phyloP scores from a whole-genome alignment of 192 early-diverging fungal genomes.

The Umbelopsis vinacea region DNA sequence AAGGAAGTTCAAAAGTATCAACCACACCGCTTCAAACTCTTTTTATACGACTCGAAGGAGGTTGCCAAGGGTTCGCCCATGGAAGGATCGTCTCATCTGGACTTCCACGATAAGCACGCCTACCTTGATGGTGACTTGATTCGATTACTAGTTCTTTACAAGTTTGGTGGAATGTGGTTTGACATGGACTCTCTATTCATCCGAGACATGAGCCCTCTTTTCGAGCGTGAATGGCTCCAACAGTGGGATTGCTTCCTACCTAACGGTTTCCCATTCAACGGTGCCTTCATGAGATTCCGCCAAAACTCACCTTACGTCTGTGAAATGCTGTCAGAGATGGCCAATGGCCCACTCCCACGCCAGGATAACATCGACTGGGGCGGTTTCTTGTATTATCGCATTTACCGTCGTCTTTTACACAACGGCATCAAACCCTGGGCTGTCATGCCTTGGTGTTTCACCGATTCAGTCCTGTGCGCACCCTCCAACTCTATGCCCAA shows the following conservation, averaged over 20 bases:
- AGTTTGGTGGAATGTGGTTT: constrained; percentile 54
- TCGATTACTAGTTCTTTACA: constrained; percentile 45
- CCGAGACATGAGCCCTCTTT: constrained; percentile 44
- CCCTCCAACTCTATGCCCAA: constrained; percentile 49
- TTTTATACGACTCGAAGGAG: constrained; percentile 30
- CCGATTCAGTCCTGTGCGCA: constrained; percentile 42
- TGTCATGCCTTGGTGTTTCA: constrained; percentile 51
- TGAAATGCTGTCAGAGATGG: constrained; percentile 47
- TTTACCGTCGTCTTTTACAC: constrained; percentile 43
- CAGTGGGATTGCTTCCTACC: constrained; percentile 55
- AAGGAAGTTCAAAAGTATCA: constrained; percentile 33
- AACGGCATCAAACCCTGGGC: constrained; percentile 42
- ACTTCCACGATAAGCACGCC: constrained; percentile 41
- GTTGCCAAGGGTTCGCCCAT: constrained; percentile 38
- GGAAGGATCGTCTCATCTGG: constrained; percentile 36
- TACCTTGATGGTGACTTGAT: constrained; percentile 51
- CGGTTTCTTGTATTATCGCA: constrained; percentile 42
- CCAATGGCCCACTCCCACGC: constrained; percentile 40
- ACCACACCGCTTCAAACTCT: constrained; percentile 30
- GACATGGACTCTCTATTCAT: constrained; percentile 53
- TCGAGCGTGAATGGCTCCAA: constrained; percentile 48
- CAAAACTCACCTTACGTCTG: constrained; percentile 50
- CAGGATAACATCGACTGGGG: constrained; percentile 47
- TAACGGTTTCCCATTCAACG: constrained; percentile 45
- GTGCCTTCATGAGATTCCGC: constrained; percentile 49